Evolutionary conservation across 2,329 filamentous ascomycete genomes (phyloP).

Genomic region (Aotearoamyces nothofagi): DNA sequence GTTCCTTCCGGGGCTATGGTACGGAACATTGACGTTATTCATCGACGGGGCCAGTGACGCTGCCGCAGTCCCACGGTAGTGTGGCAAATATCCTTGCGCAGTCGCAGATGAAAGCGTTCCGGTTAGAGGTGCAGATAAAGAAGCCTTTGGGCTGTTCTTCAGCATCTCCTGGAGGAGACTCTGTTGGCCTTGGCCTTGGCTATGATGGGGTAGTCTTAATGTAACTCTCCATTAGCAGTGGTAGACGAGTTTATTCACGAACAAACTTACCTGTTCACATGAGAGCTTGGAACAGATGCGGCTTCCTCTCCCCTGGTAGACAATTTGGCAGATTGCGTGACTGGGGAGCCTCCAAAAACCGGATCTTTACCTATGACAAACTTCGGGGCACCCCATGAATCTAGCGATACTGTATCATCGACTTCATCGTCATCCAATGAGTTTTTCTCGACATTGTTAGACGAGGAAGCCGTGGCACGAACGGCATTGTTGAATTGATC

Average conservation of each 20-base stretch:
- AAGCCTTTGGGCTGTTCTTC: conserved; percentile 8
- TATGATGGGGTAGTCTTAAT: no score
- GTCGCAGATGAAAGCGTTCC: conserved; percentile 17
- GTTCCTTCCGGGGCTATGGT: background rate
- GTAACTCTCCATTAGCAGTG: no score
- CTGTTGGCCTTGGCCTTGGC: conserved; percentile 1
- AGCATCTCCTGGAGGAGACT: conserved; percentile 16
- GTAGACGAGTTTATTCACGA: no score
- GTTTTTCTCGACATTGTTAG: background rate
- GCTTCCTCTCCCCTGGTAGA: no score
- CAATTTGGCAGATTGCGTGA: no score
- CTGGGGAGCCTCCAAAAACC: no score
- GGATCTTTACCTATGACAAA: no score
- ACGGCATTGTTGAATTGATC: no score
- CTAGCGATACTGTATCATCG: conserved; percentile 6
- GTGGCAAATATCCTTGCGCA: conserved; percentile 19
- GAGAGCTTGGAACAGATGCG: no score
- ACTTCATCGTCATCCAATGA: conserved; percentile 3
- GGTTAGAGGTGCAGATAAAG: conserved; percentile 12
- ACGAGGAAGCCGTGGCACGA: background rate
- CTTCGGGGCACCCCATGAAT: conserved; percentile 9
- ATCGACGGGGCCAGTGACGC: conserved; percentile 17
- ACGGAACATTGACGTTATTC: conserved; percentile 4
- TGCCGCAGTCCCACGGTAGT: conserved; percentile 17
- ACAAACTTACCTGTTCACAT: no score